Percentiles rank a stretch among this genome's conserved stretches.
Conservation (phyloP, 495 filamentous ascomycete genomes). For the Penicillium argentinense region DNA sequence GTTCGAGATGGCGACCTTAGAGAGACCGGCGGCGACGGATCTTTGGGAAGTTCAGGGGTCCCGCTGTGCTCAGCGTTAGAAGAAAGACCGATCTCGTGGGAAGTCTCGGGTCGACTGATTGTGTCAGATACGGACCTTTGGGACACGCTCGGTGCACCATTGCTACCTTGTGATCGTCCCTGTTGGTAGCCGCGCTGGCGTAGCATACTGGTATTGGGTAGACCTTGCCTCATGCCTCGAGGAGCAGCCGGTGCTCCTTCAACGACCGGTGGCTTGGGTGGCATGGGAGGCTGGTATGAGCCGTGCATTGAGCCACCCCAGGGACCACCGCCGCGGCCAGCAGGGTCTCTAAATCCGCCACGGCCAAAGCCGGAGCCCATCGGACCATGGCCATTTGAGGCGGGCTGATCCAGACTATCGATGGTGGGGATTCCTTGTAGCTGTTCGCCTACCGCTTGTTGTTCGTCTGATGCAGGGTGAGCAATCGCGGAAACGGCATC, state of each 20-base stretch:
- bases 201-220: conserved; percentile 68
- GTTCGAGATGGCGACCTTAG: conserved; percentile 39
- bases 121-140: conserved; percentile 40
- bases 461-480: conserved; percentile 12
- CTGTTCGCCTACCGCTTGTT: conserved; percentile 17
- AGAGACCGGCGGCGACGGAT: conserved; percentile 30
- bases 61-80: too few species aligned
- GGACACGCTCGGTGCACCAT: conserved; percentile 25
- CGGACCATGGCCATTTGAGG: conserved; percentile 20
- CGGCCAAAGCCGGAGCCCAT: conserved; percentile 38
- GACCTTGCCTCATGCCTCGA: conserved; percentile 87
- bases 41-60: conserved; percentile 22
- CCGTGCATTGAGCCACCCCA: conserved; percentile 22
- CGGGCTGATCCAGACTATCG: conserved; percentile 40
- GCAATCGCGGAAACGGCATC: too few species aligned
- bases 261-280: conserved; percentile 58
- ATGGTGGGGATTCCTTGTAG: conserved; percentile 48
- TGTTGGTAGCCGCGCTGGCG: conserved; percentile 43
- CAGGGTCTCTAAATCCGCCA: conserved; percentile 35
- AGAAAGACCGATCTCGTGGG: too few species aligned
- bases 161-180: conserved; percentile 26
- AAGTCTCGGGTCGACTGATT: too few species aligned
- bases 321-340: conserved; percentile 32
- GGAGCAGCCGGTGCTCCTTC: conserved; percentile 86
- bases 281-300: conserved; percentile 26